Evolutionary conservation across 495 filamentous ascomycete species (phyloP), one percentile per base, ranked within the genome.

Genomic region (Usnea hakonensis): DNA sequence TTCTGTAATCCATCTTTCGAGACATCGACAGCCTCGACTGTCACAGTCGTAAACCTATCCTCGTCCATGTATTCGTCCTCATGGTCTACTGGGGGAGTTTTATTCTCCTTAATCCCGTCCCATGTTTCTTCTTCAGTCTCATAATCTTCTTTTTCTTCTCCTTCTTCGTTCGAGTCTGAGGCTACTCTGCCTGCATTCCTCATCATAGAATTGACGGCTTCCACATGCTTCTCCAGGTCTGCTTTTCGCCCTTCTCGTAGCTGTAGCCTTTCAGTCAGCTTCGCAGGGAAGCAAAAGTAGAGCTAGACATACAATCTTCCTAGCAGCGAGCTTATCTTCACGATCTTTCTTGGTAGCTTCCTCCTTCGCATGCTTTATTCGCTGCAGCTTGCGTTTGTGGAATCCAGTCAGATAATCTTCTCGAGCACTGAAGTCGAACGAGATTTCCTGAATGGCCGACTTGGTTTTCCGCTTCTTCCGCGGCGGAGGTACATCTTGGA

Each of bases 31-130:
- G 87, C 87, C 71, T 96, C 91, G 0, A 98, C 84, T 0, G 90
- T 96, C 35, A 98, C 94, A 5, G 89, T 95, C 21, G 93, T 96
- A 70, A 89, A 95, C 72, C 87, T 88, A 69, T 96, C 93, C 73
- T 97, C 94, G 74, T 98, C 94, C 62, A 96, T 83, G 75, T 96
- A 98, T 74, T 96, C 91, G 58, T 93, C 92, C 69, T 97, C 90
- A 66, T 87, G 84, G 70, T 92, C 84, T 23, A 95, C 73, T 6
- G 79, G 77, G 6, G 80, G 79, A 13, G 80, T 74, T 7, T 16
- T 11, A 13, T 30, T 50, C 53, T 87, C 85, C 56, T 65, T 77
- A 60, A 87, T 74, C 2, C 87, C 88, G 30, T 79, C 78, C 85
- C 83, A 88, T 67, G 82, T 86, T 13, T 84, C 82, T 6, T 69